Percentiles rank a stretch among this genome's conserved stretches.
Evolutionary conservation across 2,329 filamentous ascomycete species (phyloP).

Genomic region (Keithomyces neogunnii): DNA sequence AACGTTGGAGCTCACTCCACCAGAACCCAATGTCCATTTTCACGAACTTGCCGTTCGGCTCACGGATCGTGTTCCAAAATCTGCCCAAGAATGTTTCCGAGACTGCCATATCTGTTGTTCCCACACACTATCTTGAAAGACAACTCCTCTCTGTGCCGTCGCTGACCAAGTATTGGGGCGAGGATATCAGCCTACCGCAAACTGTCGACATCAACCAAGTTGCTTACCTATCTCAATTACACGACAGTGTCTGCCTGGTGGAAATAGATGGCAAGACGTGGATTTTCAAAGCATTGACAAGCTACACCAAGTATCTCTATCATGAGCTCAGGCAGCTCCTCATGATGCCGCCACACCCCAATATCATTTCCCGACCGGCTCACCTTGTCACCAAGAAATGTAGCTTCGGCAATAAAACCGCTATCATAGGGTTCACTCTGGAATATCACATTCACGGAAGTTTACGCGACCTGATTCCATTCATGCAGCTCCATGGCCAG

Average conservation of each 20-base stretch:
- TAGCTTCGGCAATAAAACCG: slow-evolving; percentile 46
- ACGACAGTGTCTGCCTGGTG: slow-evolving; percentile 52
- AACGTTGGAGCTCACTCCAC: slow-evolving; percentile 36
- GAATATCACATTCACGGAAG: slow-evolving; percentile 45
- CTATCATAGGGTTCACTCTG: slow-evolving; percentile 48
- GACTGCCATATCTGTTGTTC: slow-evolving; percentile 37
- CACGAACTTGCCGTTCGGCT: slow-evolving; percentile 44
- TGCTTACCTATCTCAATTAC: slow-evolving; percentile 43
- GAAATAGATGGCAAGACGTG: slow-evolving; percentile 31
- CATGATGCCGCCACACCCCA: slow-evolving; percentile 40
- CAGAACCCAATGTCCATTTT: slow-evolving; percentile 28
- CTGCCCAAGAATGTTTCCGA: slow-evolving; percentile 38
- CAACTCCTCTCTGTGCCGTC: slow-evolving; percentile 37
- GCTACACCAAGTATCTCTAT: slow-evolving; percentile 51
- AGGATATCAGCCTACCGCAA: slow-evolving; percentile 31
- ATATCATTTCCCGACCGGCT: slow-evolving; percentile 42
- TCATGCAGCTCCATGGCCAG: slow-evolving; percentile 36
- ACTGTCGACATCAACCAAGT: slow-evolving; percentile 41
- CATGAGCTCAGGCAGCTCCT: slow-evolving; percentile 51
- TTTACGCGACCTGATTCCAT: slow-evolving; percentile 45
- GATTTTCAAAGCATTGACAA: slow-evolving; percentile 51
- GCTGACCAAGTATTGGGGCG: slow-evolving; percentile 36
- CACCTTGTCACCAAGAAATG: slow-evolving; percentile 48
- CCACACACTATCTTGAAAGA: slow-evolving; percentile 44
- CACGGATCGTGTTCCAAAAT: slow-evolving; percentile 45